Evolutionary conservation across 768 basidiomycete genomes (phyloP).

Genomic region (Tubosaeta sp.): DNA sequence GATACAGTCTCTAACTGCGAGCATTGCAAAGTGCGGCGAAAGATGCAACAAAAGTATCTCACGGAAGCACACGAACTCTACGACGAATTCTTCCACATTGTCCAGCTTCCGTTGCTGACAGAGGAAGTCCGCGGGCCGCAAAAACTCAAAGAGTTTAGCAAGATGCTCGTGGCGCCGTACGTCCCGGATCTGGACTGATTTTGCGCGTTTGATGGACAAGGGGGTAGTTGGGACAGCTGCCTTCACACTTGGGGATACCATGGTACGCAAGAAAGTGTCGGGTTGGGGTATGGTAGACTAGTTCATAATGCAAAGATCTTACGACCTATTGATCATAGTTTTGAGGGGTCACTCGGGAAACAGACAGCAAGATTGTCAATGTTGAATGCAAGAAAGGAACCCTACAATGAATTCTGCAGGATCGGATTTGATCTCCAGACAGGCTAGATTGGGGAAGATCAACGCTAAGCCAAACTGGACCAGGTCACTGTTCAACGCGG

Average conservation of each 20-base stretch:
- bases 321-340: not conserved
- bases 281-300: not conserved
- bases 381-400: too few species aligned
- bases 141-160: conserved; percentile 88
- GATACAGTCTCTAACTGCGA: conserved; percentile 83
- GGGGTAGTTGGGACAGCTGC: not conserved
- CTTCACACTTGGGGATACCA: conserved; percentile 13
- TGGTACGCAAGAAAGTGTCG: not conserved
- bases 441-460: too few species aligned
- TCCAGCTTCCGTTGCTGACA: conserved; percentile 88
- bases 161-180: conserved; percentile 85
- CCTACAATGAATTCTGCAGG: too few species aligned
- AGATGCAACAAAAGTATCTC: conserved; percentile 99
- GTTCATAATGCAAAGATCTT: not conserved
- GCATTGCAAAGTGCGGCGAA: conserved; percentile 89
- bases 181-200: conserved; percentile 37
- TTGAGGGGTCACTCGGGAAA: too few species aligned
- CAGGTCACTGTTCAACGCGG: too few species aligned
- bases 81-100: conserved; percentile 97
- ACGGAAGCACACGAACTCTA: conserved; percentile 95
- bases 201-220: not conserved
- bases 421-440: too few species aligned
- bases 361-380: too few species aligned
- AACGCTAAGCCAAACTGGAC: too few species aligned
- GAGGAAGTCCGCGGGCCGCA: conserved; percentile 96